Evolutionary conservation across 2,329 filamentous ascomycete genomes (phyloP).

Genomic region (Stagonosporopsis cucurbitacearum): DNA sequence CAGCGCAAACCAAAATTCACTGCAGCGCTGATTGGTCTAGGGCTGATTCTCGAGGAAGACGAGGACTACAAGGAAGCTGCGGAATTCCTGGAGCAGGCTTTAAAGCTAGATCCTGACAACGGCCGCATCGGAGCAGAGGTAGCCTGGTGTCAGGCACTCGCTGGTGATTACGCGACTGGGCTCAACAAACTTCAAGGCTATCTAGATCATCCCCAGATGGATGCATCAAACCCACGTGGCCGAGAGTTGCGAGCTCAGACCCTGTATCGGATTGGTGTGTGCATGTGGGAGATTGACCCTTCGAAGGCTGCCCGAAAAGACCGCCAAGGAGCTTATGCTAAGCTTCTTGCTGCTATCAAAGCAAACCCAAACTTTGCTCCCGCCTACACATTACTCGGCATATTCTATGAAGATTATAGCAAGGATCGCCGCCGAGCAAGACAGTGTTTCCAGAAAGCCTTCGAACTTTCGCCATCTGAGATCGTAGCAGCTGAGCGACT

Average conservation of each 20-base stretch:
- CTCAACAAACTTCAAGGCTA: constrained; percentile 74
- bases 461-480: constrained; percentile 88
- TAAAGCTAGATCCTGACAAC: constrained; percentile 75
- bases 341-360: constrained; percentile 83
- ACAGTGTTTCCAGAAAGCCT: constrained; percentile 95
- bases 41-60: constrained; percentile 90
- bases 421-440: constrained; percentile 85
- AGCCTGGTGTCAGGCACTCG: constrained; percentile 89
- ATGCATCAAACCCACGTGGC: constrained; percentile 64
- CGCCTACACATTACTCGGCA: constrained; percentile 86
- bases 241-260: constrained; percentile 82
- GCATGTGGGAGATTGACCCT: constrained; percentile 82
- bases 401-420: constrained; percentile 90
- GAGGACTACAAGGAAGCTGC: constrained; percentile 85
- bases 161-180: constrained; percentile 74
- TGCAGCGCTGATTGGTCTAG: constrained; percentile 83
- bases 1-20: constrained; percentile 77
- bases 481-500: constrained; percentile 86
- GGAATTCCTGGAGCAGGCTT: constrained; percentile 77
- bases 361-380: constrained; percentile 87
- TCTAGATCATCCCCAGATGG: constrained; percentile 64
- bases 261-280: constrained; percentile 84
- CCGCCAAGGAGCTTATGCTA: constrained; percentile 80
- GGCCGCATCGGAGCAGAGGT: constrained; percentile 82
- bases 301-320: constrained; percentile 78